These are phyloP conservation scores for Nannochloropsis oceanica DNA, from an alignment of 108 stramenopile species.

Conservation along the genomic window DNA sequence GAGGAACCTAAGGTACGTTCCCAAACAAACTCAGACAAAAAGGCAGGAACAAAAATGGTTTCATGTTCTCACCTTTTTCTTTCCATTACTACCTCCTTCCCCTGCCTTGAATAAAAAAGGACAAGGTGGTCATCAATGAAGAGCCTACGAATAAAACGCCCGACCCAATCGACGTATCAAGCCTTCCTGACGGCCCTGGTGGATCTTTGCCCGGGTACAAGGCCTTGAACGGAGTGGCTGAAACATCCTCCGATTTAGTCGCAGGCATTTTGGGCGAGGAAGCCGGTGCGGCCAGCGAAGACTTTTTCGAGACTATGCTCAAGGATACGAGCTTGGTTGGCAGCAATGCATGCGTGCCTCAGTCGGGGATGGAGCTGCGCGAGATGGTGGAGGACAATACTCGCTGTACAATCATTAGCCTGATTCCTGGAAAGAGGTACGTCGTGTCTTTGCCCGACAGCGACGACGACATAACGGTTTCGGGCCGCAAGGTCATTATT, in stretches of 20 bases:
- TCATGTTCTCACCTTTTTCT: too few species aligned
- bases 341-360: not conserved
- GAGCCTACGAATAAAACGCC: too few species aligned
- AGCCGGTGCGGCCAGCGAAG: not conserved
- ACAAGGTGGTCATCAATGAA: too few species aligned
- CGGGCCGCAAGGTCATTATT: not conserved
- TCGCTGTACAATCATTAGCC: not conserved
- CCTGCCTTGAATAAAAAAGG: too few species aligned
- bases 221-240: not conserved
- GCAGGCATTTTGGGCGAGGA: not conserved
- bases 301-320: not conserved
- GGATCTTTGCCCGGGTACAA: not conserved
- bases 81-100: too few species aligned
- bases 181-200: not conserved
- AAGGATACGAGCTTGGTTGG: not conserved
- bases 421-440: not conserved
- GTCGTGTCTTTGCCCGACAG: not conserved
- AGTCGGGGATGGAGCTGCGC: not conserved
- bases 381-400: not conserved
- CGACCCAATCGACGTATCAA: too few species aligned
- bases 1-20: too few species aligned
- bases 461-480: not conserved
- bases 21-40: too few species aligned
- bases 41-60: too few species aligned
- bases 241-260: not conserved